Evolutionary conservation across 169 alveolate species (phyloP), one percentile per base, ranked within the genome.

Genomic region (Plasmodium ovale): DNA sequence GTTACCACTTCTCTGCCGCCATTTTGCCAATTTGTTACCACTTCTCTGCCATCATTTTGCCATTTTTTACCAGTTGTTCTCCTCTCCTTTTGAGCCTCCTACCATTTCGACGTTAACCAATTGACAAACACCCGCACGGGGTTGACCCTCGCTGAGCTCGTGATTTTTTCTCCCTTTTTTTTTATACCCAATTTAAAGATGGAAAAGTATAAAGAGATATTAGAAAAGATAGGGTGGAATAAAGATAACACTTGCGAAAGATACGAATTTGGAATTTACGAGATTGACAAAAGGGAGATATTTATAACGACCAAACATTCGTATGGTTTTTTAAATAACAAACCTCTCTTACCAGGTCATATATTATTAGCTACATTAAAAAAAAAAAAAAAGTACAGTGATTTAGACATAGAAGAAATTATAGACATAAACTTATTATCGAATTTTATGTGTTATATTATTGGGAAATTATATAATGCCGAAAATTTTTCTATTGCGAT

Each of bases 291-390:
- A 33, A 49, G 92, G n/a, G 95, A 93, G 37, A 87, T 93, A 35
- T 92, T 93, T 62, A 93, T 94, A 51, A 89, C 87, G 39, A 79
- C 94, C 9, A 54, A 68, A 10, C 82, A 59, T 37, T 71, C 92
- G 16, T 93, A 71, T 27, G 96, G 95, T 12, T 93, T 93, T 72
- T 91, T 87, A 29, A 93, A 93, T 87, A 93, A 92, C 42, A 91
- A 89, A 70, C 96, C 96, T 1, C 72, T 93, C 27, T 68, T 92
- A 56, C 95, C 96, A 1, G 96, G 96, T 25, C 96, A 93, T 44
- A 87, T 94, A 2, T 88, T 93, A 33, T 93, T 93, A 33, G 89
- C 96, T 1, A 94, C 96, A 10, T 47, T 85, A 62, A 88, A 94
- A 62, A 91, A 77, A 35, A 94, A 89, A 33, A 47, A 35, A 65